Evolutionary conservation across 441 rosid genomes (phyloP).

Genomic region (Metrosideros polymorpha): DNA sequence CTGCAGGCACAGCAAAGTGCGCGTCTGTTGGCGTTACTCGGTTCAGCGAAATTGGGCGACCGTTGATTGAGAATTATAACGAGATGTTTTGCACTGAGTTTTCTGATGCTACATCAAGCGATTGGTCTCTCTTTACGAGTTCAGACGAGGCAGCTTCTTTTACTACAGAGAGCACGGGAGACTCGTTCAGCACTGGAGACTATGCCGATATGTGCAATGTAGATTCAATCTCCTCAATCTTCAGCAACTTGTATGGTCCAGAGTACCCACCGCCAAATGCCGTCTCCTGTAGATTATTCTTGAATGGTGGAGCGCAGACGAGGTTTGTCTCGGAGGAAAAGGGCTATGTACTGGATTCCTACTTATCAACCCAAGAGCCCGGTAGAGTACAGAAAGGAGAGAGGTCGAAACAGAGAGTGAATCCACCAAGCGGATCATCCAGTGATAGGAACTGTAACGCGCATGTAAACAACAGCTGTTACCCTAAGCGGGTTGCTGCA

Average conservation of each 20-base stretch:
- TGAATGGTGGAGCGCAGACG: slow-evolving; percentile 35
- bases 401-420: slow-evolving; percentile 6
- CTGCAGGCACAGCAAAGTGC: neutral
- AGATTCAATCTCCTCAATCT: slow-evolving; percentile 47
- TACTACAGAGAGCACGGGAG: slow-evolving; percentile 82
- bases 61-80: slow-evolving; percentile 11
- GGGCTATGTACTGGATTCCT: slow-evolving; percentile 35
- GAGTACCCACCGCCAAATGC: slow-evolving; percentile 35
- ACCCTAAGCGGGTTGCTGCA: slow-evolving; percentile 22
- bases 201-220: slow-evolving; percentile 41
- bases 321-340: slow-evolving; percentile 40
- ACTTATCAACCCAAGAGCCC: slow-evolving; percentile 14
- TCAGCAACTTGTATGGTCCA: slow-evolving; percentile 30
- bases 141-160: slow-evolving; percentile 79
- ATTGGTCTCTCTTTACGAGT: slow-evolving; percentile 83
- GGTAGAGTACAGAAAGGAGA: slow-evolving; percentile 8
- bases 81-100: slow-evolving; percentile 18
- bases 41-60: slow-evolving; percentile 9
- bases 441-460: slow-evolving; percentile 12
- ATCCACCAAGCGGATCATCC: slow-evolving; percentile 9
- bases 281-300: slow-evolving; percentile 47
- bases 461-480: slow-evolving; percentile 35
- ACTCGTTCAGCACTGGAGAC: slow-evolving; percentile 71
- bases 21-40: slow-evolving; percentile 6
- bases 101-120: slow-evolving; percentile 65